These are phyloP conservation scores for Scedosporium dehoogii DNA, from an alignment of 2,329 filamentous ascomycete species.

Conservation along the genomic window DNA sequence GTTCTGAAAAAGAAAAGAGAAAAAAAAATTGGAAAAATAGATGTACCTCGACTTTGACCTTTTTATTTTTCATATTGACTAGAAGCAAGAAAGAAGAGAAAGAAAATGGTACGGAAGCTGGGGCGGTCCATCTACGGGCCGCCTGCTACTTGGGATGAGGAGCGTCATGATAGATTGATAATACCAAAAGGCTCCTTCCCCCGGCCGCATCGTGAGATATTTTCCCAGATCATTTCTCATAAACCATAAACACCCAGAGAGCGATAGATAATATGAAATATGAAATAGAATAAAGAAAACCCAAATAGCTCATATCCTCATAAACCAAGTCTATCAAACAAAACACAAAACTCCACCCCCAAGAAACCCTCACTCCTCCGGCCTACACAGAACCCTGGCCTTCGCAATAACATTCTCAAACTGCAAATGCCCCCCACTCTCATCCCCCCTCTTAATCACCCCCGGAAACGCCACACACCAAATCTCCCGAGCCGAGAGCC, in stretches of 20 bases:
- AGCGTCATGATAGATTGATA: no score
- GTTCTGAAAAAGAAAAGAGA: neutral
- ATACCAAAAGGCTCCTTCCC: no score
- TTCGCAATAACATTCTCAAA: slow-evolving; percentile 55
- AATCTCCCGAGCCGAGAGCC: slow-evolving; percentile 40
- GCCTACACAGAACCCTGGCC: slow-evolving; percentile 52
- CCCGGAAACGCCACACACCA: slow-evolving; percentile 55
- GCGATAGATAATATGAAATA: neutral
- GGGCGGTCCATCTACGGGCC: no score
- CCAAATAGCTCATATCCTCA: neutral
- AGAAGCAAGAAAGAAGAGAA: neutral
- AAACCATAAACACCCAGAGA: neutral
- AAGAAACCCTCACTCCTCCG: slow-evolving; percentile 19
- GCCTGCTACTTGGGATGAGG: no score
- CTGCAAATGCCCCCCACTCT: slow-evolving; percentile 50
- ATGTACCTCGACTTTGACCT: neutral
- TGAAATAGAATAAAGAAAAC: neutral
- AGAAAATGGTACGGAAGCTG: neutral
- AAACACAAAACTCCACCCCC: neutral
- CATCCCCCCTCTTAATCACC: slow-evolving; percentile 55
- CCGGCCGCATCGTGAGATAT: no score
- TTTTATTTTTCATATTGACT: neutral
- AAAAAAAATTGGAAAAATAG: neutral
- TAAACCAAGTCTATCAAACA: neutral
- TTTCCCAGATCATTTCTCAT: no score